Evolutionary conservation across 106 monocot genomes (phyloP), one percentile per base, ranked within the genome.

Genomic region (Dendrobium huoshanense): DNA sequence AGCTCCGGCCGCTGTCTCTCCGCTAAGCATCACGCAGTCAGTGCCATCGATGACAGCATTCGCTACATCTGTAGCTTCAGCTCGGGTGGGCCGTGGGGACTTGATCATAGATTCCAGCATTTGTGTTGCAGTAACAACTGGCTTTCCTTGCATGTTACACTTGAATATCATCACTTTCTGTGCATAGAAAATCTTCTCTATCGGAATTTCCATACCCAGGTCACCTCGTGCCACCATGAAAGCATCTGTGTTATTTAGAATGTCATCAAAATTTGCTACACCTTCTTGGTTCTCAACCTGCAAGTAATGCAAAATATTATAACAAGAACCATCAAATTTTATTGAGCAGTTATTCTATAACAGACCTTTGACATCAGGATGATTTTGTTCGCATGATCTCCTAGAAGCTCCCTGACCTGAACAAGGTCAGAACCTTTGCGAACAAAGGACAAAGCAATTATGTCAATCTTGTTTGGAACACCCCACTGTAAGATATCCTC

Each of bases 221-320:
- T 89, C 89, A 73, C 89, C 89, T 61, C 89, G 15, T 4, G 89
- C 89, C 33, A 89, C 89, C 89, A 89, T 89, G 81, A 86, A 89
- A 41, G 89, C 85, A 86, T 89, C 89, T 31, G 89, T 82, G 40
- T 89, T 77, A 4, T 42, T 79, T 16, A 89, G 75, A 72, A 89
- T 89, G 37, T 82, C 81, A 73, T 85, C 85, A 58, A 85, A 85
- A 58, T 85, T 85, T 24, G 80, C 85, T 43, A 85, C 85, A 13
- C 85, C 85, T 81, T 85, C 85, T 78, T 85, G 85, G 48, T 85
- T 85, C 77, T 85, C 85, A 33, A 85, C 85, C 85, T 85, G 81
- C 75, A 81, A 55, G 7, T 27, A 15, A 29, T 40, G 51, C 51
- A 13, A 51, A 13, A 51, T 51, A 13, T 51, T 15, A 51, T 15